A percentile compares a stretch with the other conserved stretches of the same genome.
These are phyloP conservation scores for Amanita phalloides DNA, from an alignment of 768 basidiomycete species.

Conservation along the genomic window DNA sequence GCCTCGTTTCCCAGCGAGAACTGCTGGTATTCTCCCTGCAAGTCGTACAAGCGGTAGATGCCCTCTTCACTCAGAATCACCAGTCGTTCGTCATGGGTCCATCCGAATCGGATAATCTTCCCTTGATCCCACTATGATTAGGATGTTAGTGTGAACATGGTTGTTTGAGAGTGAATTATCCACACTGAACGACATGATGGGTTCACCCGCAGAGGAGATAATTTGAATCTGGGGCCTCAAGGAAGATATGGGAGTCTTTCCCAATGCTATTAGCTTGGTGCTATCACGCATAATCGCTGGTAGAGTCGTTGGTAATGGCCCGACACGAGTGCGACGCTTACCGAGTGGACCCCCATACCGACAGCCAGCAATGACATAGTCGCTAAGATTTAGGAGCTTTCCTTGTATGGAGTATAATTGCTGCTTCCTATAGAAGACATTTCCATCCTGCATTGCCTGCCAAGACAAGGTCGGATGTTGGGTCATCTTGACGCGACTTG, in stretches of 20 bases:
- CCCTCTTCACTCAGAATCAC: constrained; percentile 89
- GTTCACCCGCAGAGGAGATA: constrained; percentile 78
- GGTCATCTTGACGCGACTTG: constrained; percentile 17
- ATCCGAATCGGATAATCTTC: constrained; percentile 73
- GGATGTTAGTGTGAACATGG: constrained; percentile 9
- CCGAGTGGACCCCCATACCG: constrained; percentile 86
- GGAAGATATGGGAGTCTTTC: constrained; percentile 41
- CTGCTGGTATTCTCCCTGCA: constrained; percentile 79
- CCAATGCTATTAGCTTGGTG: constrained; percentile 66
- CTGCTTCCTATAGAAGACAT: constrained; percentile 79
- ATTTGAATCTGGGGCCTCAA: constrained; percentile 80
- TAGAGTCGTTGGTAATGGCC: neutral
- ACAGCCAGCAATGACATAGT: constrained; percentile 75
- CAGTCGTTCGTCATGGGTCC: constrained; percentile 75
- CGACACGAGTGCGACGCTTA: constrained; percentile 16
- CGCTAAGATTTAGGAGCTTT: constrained; percentile 65
- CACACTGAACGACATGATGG: constrained; percentile 61
- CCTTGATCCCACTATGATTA: constrained; percentile 77
- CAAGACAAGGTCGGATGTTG: constrained; percentile 78
- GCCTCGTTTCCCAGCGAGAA: constrained; percentile 78
- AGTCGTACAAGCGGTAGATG: constrained; percentile 79
- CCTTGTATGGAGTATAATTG: constrained; percentile 77
- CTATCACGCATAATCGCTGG: constrained; percentile 83
- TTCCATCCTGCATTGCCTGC: constrained; percentile 85
- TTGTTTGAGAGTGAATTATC: constrained; percentile 22